Percentiles rank a stretch among this genome's conserved stretches.
These are phyloP conservation scores for Hypoxylon rubiginosum DNA, from an alignment of 2,329 filamentous ascomycete species.

Conservation along the genomic window DNA sequence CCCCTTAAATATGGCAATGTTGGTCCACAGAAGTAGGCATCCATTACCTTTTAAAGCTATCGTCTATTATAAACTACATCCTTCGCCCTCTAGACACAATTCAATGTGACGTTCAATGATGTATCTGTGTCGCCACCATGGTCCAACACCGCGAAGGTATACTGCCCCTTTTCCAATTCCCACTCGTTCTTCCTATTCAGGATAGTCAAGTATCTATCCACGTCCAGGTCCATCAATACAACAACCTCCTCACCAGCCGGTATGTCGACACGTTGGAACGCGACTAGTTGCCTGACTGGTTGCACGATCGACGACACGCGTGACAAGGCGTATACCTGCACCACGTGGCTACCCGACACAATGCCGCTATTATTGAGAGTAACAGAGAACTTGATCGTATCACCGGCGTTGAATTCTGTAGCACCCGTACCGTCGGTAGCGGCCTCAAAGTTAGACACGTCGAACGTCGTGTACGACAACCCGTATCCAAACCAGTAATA, in stretches of 20 bases:
- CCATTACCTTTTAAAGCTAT: too few relatives aligned
- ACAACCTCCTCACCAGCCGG: slow-evolving; percentile 49
- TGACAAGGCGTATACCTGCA: slow-evolving; percentile 58
- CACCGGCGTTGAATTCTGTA: slow-evolving; percentile 40
- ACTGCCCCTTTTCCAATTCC: slow-evolving; percentile 59
- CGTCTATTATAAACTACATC: neutral
- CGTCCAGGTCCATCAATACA: slow-evolving; percentile 56
- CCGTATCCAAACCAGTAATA: slow-evolving; percentile 55
- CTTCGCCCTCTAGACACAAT: slow-evolving; percentile 47
- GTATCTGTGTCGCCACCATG: slow-evolving; percentile 56
- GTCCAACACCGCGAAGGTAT: slow-evolving; percentile 58
- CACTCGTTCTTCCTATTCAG: slow-evolving; percentile 59
- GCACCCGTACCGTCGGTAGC: slow-evolving; percentile 11
- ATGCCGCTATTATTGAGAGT: slow-evolving; percentile 53
- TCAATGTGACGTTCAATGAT: slow-evolving; percentile 56
- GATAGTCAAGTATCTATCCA: slow-evolving; percentile 58
- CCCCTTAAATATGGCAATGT: too few relatives aligned
- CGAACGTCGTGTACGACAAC: slow-evolving; percentile 53
- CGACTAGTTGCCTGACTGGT: slow-evolving; percentile 59
- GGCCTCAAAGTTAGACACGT: slow-evolving; percentile 47
- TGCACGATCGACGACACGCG: slow-evolving; percentile 58
- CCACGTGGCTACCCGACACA: slow-evolving; percentile 55
- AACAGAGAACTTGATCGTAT: slow-evolving; percentile 54
- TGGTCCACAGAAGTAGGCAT: too few relatives aligned
- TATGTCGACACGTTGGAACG: slow-evolving; percentile 58